phyloP scores from a whole-genome alignment of 1,139 yeast species.

The Magnusiomyces ingens region DNA sequence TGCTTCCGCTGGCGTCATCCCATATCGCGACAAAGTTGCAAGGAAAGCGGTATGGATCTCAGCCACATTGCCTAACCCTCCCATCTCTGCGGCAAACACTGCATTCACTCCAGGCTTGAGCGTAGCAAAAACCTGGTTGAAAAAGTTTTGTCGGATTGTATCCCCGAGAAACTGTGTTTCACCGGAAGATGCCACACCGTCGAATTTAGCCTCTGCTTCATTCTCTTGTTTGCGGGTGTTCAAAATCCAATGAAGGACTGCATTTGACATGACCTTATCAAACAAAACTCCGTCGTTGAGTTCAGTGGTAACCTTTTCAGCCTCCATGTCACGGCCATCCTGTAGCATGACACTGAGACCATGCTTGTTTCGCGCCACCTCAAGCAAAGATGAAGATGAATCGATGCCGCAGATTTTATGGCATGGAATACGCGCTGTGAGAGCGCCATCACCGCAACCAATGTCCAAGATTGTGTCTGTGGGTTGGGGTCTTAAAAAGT shows the following conservation, averaged over 20 bases:
- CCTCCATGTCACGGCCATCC: constrained; percentile 1
- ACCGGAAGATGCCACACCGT: neutral
- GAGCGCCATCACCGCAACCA: constrained; percentile 25
- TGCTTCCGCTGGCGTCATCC: constrained; percentile 14
- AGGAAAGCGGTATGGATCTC: constrained; percentile 22
- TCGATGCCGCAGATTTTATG: constrained; percentile 19
- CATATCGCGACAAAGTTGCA: constrained; percentile 15
- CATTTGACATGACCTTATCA: constrained; percentile 24
- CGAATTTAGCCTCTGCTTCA: neutral
- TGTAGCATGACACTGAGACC: constrained; percentile 5
- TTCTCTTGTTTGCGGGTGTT: constrained; percentile 6
- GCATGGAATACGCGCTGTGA: constrained; percentile 19
- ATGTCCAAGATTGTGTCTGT: constrained; percentile 21
- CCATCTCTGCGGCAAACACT: constrained; percentile 43
- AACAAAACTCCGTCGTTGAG: constrained; percentile 11
- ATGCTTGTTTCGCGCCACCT: constrained; percentile 9
- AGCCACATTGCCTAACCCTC: constrained; percentile 25
- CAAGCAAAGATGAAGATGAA: constrained; percentile 18
- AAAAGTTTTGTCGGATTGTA: constrained; percentile 37
- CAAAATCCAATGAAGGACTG: constrained; percentile 25
- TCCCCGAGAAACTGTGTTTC: constrained; percentile 9
- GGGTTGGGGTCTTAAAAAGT: constrained; percentile 18
- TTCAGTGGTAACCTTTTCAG: constrained; percentile 9
- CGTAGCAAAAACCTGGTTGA: constrained; percentile 71
- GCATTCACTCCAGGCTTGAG: constrained; percentile 71